Evolutionary conservation across 495 filamentous ascomycete species (phyloP).

Genomic region (Daldinia bambusicola): DNA sequence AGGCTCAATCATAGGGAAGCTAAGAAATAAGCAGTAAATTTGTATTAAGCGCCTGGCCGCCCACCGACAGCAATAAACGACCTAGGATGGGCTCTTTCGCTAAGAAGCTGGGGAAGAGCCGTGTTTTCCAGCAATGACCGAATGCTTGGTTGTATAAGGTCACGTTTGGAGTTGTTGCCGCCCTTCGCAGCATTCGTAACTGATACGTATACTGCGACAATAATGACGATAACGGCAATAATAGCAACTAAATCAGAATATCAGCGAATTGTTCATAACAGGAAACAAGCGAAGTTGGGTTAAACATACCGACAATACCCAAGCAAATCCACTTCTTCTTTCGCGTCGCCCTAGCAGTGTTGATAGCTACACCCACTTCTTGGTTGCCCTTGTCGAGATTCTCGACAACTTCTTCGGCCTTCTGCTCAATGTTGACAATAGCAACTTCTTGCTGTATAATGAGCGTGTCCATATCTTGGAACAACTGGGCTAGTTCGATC

Average conservation of each 20-base stretch:
- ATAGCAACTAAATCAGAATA: slow-evolving; percentile 54
- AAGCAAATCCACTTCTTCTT: slow-evolving; percentile 99
- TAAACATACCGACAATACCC: slow-evolving; percentile 77
- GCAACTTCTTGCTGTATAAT: slow-evolving; percentile 84
- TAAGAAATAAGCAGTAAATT: neutral
- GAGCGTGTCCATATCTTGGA: slow-evolving; percentile 84
- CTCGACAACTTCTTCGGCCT: slow-evolving; percentile 78
- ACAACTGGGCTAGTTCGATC: slow-evolving; percentile 82
- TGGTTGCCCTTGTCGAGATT: slow-evolving; percentile 84
- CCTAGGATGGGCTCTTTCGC: slow-evolving; percentile 39
- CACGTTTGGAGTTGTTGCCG: slow-evolving; percentile 33
- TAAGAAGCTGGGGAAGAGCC: slow-evolving; percentile 32
- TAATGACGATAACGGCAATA: slow-evolving; percentile 61
- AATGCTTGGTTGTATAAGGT: slow-evolving; percentile 40
- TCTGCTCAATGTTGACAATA: slow-evolving; percentile 80
- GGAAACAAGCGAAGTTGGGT: slow-evolving; percentile 1
- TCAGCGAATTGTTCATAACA: slow-evolving; percentile 34
- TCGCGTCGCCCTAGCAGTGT: slow-evolving; percentile 78
- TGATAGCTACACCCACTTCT: slow-evolving; percentile 79
- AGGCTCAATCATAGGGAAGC: neutral
- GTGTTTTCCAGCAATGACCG: slow-evolving; percentile 29
- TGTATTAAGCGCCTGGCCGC: slow-evolving; percentile 17
- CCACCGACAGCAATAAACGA: slow-evolving; percentile 14
- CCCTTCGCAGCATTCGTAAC: slow-evolving; percentile 38
- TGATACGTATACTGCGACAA: slow-evolving; percentile 59